These are phyloP conservation scores for Daldinia sp. DNA, from an alignment of 2,329 filamentous ascomycete species.

Conservation along the genomic window DNA sequence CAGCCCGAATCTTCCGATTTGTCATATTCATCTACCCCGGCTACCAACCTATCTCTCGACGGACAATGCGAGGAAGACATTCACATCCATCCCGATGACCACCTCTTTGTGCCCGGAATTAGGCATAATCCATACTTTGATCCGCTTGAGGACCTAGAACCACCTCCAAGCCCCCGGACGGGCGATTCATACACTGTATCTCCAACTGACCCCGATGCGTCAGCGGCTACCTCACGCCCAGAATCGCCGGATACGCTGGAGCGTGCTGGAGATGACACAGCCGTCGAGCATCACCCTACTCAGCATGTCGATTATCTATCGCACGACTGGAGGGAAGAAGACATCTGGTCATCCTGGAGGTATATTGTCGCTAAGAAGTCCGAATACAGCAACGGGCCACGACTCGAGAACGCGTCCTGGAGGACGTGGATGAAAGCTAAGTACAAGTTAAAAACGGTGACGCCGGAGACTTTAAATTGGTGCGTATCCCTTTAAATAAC, in stretches of 20 bases:
- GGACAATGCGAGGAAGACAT: conserved; percentile 61
- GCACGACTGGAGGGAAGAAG: conserved; percentile 91
- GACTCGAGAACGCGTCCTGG: conserved; percentile 97
- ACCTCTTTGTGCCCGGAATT: conserved; percentile 57
- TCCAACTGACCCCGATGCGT: conserved; percentile 61
- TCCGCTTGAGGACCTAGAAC: conserved; percentile 58
- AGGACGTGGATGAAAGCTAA: conserved; percentile 95
- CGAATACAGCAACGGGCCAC: conserved; percentile 80
- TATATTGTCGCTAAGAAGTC: conserved; percentile 84
- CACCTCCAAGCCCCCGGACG: conserved; percentile 59
- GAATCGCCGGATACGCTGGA: conserved; percentile 65
- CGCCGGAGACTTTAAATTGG: conserved; percentile 94
- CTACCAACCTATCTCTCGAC: conserved; percentile 69
- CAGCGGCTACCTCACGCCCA: conserved; percentile 61
- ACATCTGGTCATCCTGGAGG: conserved; percentile 97
- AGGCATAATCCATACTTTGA: conserved; percentile 58
- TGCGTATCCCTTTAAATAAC: conserved; percentile 54
- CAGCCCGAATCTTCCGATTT: conserved; percentile 63
- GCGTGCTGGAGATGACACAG: conserved; percentile 80
- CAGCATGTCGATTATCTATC: conserved; percentile 95
- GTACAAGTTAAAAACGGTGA: conserved; percentile 84
- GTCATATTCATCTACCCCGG: conserved; percentile 69
- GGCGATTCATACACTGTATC: conserved; percentile 62
- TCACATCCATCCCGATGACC: conserved; percentile 57
- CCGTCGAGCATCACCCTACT: conserved; percentile 76